These are phyloP conservation scores for Leccinum pachyderme DNA, from an alignment of 1,284 basidiomycete species.

Conservation along the genomic window DNA sequence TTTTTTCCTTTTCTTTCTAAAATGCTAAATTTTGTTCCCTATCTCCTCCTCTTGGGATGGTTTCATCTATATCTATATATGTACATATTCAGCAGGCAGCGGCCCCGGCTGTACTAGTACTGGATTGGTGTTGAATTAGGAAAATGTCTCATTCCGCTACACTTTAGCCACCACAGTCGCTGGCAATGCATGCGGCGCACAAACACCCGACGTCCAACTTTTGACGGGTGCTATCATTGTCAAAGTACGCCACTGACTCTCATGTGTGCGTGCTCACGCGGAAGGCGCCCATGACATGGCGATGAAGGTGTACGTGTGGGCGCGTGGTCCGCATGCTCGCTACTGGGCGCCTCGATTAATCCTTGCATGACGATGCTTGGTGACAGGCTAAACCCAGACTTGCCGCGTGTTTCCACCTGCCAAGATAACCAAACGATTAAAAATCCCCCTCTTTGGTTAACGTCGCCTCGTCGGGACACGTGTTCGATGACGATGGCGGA, in stretches of 20 bases:
- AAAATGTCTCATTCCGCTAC: neutral
- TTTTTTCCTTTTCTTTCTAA: neutral
- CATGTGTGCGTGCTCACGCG: neutral
- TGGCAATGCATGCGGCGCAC: neutral
- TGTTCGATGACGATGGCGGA: neutral
- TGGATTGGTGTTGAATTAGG: too few species aligned
- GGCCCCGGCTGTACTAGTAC: too few species aligned
- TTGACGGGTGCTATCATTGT: neutral
- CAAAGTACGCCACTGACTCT: neutral
- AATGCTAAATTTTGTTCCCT: neutral
- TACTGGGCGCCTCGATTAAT: neutral
- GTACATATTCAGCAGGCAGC: neutral
- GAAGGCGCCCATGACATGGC: neutral
- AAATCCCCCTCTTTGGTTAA: neutral
- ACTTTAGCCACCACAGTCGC: neutral
- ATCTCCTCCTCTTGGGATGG: neutral
- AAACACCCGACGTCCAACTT: neutral
- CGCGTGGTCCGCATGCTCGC: neutral
- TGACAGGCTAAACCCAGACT: neutral
- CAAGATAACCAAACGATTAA: neutral
- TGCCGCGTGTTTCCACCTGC: neutral
- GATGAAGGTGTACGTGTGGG: neutral
- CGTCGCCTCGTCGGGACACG: neutral
- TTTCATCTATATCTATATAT: neutral
- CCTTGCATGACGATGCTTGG: neutral